Percentiles rank a stretch among this genome's conserved stretches.
phyloP scores from a whole-genome alignment of 352 stramenopile genomes.

The Phytopythium sindhum region DNA sequence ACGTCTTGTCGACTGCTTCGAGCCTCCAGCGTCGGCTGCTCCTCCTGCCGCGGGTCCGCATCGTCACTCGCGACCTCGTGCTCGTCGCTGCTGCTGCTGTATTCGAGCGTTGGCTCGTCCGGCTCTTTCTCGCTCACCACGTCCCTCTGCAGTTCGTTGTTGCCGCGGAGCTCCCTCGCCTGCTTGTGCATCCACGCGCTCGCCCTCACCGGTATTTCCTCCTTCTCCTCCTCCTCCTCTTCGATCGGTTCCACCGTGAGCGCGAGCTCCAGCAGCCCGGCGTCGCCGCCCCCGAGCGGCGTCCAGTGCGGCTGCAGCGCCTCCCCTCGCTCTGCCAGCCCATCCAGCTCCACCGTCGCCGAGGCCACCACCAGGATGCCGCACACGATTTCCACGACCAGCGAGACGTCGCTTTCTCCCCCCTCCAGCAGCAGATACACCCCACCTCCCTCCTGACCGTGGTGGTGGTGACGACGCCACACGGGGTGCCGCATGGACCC shows the following conservation, averaged over 20 bases:
- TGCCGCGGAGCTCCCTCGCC: neutral
- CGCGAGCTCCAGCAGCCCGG: conserved; percentile 44
- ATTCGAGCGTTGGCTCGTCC: conserved; percentile 4
- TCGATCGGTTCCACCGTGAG: conserved; percentile 31
- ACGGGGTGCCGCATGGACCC: conserved; percentile 39
- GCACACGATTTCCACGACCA: conserved; percentile 57
- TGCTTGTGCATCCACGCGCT: conserved; percentile 1
- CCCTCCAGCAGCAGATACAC: conserved; percentile 24
- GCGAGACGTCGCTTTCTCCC: conserved; percentile 22
- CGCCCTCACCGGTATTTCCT: conserved; percentile 1
- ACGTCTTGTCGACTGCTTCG: neutral
- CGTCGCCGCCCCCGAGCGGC: conserved; percentile 31
- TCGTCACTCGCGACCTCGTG: neutral
- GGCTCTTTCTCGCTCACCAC: neutral
- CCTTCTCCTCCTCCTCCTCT: conserved; percentile 8
- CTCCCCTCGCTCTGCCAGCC: conserved; percentile 18
- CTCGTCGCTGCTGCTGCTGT: conserved; percentile 3
- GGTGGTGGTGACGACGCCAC: conserved; percentile 22
- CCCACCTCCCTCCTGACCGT: conserved; percentile 27
- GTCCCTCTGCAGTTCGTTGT: neutral
- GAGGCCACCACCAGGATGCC: conserved; percentile 41
- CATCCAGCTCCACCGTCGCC: conserved; percentile 28
- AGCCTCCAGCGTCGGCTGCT: neutral
- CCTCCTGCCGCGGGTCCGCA: neutral
- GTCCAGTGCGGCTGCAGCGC: conserved; percentile 36